These are phyloP conservation scores for Nelumbo lutea DNA, from an alignment of 164 flowering plant species.

Conservation along the genomic window DNA sequence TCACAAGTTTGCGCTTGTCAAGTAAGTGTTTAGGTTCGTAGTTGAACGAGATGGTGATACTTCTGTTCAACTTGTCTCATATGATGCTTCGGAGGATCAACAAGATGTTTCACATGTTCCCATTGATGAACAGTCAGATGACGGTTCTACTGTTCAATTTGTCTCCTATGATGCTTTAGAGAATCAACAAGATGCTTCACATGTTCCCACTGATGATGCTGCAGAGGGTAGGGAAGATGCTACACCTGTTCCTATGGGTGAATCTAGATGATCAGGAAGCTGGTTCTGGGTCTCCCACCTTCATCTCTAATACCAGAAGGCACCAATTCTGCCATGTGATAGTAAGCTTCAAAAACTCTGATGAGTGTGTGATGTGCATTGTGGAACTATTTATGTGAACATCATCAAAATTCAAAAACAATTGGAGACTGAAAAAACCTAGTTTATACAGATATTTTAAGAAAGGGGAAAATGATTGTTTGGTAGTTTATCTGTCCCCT, in stretches of 20 bases:
- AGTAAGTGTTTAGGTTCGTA: neutral
- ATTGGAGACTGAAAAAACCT: too few species aligned
- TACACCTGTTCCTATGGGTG: too few species aligned
- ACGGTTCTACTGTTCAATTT: neutral
- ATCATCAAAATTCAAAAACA: too few species aligned
- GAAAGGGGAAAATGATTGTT: too few species aligned
- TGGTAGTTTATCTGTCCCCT: too few species aligned
- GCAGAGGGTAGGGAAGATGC: too few species aligned
- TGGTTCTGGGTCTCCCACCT: too few species aligned
- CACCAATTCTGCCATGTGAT: slow-evolving; percentile 5
- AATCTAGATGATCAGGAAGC: too few species aligned
- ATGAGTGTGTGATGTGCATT: too few species aligned
- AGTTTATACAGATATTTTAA: too few species aligned
- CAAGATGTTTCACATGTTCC: slow-evolving; percentile 16
- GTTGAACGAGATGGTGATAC: slow-evolving; percentile 3
- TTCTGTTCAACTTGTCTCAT: neutral
- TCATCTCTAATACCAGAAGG: neutral
- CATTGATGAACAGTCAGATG: slow-evolving; percentile 10
- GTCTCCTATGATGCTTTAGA: slow-evolving; percentile 10
- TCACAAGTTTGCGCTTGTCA: slow-evolving; percentile 46
- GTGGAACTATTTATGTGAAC: too few species aligned
- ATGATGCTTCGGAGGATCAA: slow-evolving; percentile 1
- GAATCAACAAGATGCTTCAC: neutral
- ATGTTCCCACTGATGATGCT: too few species aligned
- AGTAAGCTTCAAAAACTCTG: neutral